A percentile compares a stretch with the other conserved stretches of the same genome.
These are phyloP conservation scores for Geopyxis carbonaria DNA, from an alignment of 495 filamentous ascomycete species.

Conservation along the genomic window DNA sequence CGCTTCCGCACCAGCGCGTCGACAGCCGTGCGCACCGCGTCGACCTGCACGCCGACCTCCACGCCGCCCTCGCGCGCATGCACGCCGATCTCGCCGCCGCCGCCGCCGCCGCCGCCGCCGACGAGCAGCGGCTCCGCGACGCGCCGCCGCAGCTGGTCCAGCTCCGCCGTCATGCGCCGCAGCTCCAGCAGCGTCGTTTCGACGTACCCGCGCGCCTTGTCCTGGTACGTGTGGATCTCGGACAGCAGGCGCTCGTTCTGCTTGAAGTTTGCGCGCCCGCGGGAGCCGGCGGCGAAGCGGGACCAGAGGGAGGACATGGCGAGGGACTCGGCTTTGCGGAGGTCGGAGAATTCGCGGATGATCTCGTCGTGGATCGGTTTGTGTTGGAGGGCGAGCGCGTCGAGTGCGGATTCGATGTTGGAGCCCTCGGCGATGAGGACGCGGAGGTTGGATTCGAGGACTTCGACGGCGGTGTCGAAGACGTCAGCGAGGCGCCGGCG, in stretches of 20 bases:
- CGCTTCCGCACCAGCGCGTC: slow-evolving; percentile 5
- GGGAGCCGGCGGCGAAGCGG: slow-evolving; percentile 15
- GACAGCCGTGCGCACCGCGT: neutral
- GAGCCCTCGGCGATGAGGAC: slow-evolving; percentile 24
- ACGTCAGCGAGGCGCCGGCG: slow-evolving; percentile 18
- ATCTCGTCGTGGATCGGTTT: slow-evolving; percentile 26
- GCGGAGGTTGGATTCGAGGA: slow-evolving; percentile 23
- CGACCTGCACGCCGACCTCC: slow-evolving; percentile 8
- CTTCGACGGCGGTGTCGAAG: slow-evolving; percentile 25
- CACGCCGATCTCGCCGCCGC: slow-evolving; percentile 1
- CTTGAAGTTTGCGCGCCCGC: slow-evolving; percentile 21
- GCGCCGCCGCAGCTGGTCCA: slow-evolving; percentile 20
- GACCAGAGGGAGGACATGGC: slow-evolving; percentile 25
- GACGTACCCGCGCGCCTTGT: slow-evolving; percentile 23
- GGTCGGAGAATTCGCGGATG: slow-evolving; percentile 24
- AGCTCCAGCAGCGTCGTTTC: slow-evolving; percentile 24
- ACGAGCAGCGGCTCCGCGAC: slow-evolving; percentile 23
- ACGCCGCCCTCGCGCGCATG: slow-evolving; percentile 8
- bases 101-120: slow-evolving; percentile 6
- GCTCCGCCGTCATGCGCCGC: slow-evolving; percentile 23
- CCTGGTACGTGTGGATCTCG: slow-evolving; percentile 23
- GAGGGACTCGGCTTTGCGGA: slow-evolving; percentile 23
- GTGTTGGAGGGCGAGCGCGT: slow-evolving; percentile 22
- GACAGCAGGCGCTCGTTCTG: slow-evolving; percentile 23
- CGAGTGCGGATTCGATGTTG: slow-evolving; percentile 22